Percentiles rank a stretch among this genome's conserved stretches.
Conservation (phyloP, 495 filamentous ascomycete species). For the Chaetomidium leptoderma region DNA sequence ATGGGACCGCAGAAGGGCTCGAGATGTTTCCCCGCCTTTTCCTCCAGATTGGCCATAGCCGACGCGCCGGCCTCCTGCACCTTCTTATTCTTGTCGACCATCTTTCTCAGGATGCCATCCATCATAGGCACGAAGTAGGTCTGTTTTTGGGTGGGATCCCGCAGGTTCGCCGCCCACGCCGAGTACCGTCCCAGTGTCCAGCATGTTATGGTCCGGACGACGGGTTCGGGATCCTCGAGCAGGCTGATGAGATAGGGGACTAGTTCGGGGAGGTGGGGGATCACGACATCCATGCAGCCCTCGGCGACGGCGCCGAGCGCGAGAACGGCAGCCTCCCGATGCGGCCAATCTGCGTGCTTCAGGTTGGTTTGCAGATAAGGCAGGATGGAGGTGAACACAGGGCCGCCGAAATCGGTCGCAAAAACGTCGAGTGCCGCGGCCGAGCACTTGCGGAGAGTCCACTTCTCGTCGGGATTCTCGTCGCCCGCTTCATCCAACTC, state of each 20-base stretch:
- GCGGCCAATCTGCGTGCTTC: slow-evolving; percentile 81
- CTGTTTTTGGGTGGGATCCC: slow-evolving; percentile 58
- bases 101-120: slow-evolving; percentile 89
- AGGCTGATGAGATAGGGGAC: slow-evolving; percentile 87
- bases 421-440: slow-evolving; percentile 94
- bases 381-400: slow-evolving; percentile 85
- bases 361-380: slow-evolving; percentile 91
- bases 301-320: slow-evolving; percentile 93
- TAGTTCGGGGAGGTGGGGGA: slow-evolving; percentile 85
- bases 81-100: slow-evolving; percentile 96
- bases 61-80: slow-evolving; percentile 96
- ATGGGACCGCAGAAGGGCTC: slow-evolving; percentile 86
- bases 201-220: slow-evolving; percentile 96
- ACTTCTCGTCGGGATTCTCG: slow-evolving; percentile 83
- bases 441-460: slow-evolving; percentile 96
- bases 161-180: slow-evolving; percentile 79
- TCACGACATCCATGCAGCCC: slow-evolving; percentile 85
- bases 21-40: slow-evolving; percentile 77
- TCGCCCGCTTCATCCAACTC: slow-evolving; percentile 68
- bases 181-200: slow-evolving; percentile 97
- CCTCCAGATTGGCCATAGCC: slow-evolving; percentile 92
- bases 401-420: slow-evolving; percentile 78
- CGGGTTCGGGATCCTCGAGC: slow-evolving; percentile 77
- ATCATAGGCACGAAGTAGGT: slow-evolving; percentile 94
- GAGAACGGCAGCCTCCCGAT: slow-evolving; percentile 90